Percentiles rank a stretch among this genome's conserved stretches.
Conservation (phyloP, 2,329 filamentous ascomycete species). For the Fusarium sp. region DNA sequence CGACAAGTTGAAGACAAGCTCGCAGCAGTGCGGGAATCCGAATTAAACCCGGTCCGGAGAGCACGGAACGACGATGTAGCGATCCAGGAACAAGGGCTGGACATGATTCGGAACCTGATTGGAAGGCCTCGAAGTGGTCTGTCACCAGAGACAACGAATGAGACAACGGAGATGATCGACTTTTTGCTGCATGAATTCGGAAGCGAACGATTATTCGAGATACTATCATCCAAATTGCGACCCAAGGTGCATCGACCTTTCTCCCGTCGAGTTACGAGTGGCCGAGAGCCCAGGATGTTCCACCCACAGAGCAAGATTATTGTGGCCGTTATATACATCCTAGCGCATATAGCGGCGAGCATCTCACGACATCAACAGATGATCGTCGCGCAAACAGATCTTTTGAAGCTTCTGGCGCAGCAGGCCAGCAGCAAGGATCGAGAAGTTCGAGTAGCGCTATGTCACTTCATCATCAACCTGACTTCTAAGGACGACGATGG, state of each 20-base stretch:
- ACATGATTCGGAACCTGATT: constrained; percentile 91
- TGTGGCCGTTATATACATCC: constrained; percentile 80
- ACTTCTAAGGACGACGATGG: constrained; percentile 81
- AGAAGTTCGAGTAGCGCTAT: constrained; percentile 81
- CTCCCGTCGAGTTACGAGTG: constrained; percentile 55
- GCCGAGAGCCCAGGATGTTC: constrained; percentile 62
- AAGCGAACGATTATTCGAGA: constrained; percentile 81
- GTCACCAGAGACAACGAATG: constrained; percentile 61
- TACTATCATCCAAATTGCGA: constrained; percentile 82
- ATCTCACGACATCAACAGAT: constrained; percentile 81
- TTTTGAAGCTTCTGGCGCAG: constrained; percentile 78
- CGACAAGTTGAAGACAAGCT: constrained; percentile 64
- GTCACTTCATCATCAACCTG: constrained; percentile 87
- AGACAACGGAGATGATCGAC: constrained; percentile 82
- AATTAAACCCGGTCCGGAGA: constrained; percentile 74
- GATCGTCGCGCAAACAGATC: constrained; percentile 78
- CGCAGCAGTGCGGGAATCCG: constrained; percentile 68
- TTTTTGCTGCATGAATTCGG: constrained; percentile 82
- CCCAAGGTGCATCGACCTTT: constrained; percentile 68
- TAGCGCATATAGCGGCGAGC: constrained; percentile 90
- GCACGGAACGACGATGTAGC: constrained; percentile 82
- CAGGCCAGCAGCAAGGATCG: constrained; percentile 80
- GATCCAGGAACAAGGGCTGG: constrained; percentile 90
- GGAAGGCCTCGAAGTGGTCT: constrained; percentile 66
- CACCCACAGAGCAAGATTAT: constrained; percentile 77